Conservation (phyloP, 495 filamentous ascomycete species). For the Penicillium goetzii region DNA sequence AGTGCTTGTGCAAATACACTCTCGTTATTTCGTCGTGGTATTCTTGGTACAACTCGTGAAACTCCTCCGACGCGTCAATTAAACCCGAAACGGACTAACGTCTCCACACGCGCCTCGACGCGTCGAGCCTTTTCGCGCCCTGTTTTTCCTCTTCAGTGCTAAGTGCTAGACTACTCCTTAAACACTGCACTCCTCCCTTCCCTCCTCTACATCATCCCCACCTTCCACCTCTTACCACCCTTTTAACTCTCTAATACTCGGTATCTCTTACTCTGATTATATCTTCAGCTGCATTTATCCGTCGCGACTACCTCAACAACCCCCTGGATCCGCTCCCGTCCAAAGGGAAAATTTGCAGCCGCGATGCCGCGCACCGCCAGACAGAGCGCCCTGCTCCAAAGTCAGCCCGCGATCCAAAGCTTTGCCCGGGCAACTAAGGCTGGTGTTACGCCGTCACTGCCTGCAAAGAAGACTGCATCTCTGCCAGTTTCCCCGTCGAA, state of each 20-base stretch:
- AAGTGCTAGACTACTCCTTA: constrained; percentile 2
- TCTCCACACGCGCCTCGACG: constrained; percentile 27
- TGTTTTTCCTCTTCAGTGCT: constrained; percentile 11
- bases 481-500: constrained; percentile 50
- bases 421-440: constrained; percentile 52
- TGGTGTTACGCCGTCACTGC: constrained; percentile 31
- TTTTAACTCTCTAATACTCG: constrained; percentile 12
- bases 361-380: constrained; percentile 45
- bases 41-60: background rate
- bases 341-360: constrained; percentile 31
- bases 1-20: background rate
- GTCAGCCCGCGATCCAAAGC: constrained; percentile 42
- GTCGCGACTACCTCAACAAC: constrained; percentile 23
- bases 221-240: constrained; percentile 20
- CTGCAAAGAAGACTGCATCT: constrained; percentile 28
- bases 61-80: constrained; percentile 21
- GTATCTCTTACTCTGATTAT: constrained; percentile 35
- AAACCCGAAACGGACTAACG: constrained; percentile 25
- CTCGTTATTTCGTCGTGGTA: background rate
- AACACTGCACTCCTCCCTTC: constrained; percentile 7
- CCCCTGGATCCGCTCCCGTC: constrained; percentile 11
- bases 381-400: constrained; percentile 37
- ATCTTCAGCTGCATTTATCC: constrained; percentile 29
- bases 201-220: constrained; percentile 1
- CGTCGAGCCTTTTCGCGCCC: constrained; percentile 19